A percentile compares a stretch with the other conserved stretches of the same genome.
phyloP scores from a whole-genome alignment of 129 eudicot genomes.

The Escallonia rubra region DNA sequence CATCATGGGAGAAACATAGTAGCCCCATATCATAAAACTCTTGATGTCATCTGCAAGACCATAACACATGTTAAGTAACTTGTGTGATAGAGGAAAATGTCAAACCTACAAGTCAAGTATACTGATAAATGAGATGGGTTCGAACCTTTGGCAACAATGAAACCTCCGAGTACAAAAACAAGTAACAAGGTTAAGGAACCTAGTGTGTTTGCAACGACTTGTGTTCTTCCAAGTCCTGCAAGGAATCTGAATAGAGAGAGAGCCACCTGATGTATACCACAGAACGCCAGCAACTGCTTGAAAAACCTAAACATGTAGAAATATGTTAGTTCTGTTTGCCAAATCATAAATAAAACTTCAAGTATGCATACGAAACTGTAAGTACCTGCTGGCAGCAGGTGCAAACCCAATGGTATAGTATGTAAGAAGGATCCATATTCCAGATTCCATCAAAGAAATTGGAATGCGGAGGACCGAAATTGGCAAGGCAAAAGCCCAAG shows the following conservation, averaged over 20 bases:
- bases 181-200: conserved; percentile 26
- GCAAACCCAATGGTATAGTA: conserved; percentile 41
- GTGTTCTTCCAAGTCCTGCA: conserved; percentile 34
- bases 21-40: conserved; percentile 39
- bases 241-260: conserved; percentile 29
- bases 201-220: conserved; percentile 34
- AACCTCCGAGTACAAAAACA: conserved; percentile 34
- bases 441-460: conserved; percentile 25
- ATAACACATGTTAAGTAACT: neutral
- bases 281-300: conserved; percentile 23
- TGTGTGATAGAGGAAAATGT: neutral
- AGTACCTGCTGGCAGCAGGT: conserved; percentile 25
- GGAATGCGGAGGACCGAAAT: conserved; percentile 36
- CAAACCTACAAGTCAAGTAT: neutral
- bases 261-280: conserved; percentile 33
- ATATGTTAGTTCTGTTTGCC: no score
- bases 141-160: conserved; percentile 29
- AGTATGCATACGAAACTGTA: neutral
- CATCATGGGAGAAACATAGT: conserved; percentile 40
- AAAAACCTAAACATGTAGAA: conserved; percentile 19
- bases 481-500: conserved; percentile 46
- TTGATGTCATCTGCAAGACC: conserved; percentile 24
- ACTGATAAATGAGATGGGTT: neutral
- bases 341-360: no score
- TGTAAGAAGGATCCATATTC: conserved; percentile 28